phyloP scores from a whole-genome alignment of 2,329 filamentous ascomycete species.

The Sphaerulina populicola region DNA sequence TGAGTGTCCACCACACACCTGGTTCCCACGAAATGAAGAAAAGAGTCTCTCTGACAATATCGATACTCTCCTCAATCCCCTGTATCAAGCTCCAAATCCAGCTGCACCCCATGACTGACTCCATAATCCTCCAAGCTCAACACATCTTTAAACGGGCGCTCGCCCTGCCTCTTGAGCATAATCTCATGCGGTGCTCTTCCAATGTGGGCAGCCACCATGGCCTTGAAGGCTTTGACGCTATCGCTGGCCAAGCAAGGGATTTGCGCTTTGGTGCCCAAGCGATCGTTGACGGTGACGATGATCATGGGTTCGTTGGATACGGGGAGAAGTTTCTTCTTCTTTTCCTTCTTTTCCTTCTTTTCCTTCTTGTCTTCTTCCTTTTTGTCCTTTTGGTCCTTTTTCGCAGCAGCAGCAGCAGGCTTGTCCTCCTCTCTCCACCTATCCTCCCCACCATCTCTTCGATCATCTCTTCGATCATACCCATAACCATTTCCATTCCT shows the following conservation, averaged over 20 bases:
- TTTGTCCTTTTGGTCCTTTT: slow-evolving; percentile 17
- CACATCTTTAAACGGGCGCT: slow-evolving; percentile 87
- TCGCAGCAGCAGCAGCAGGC: slow-evolving; percentile 1
- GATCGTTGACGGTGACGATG: slow-evolving; percentile 85
- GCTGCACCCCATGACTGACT: slow-evolving; percentile 76
- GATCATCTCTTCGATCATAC: slow-evolving; percentile 6
- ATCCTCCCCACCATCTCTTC: slow-evolving; percentile 28
- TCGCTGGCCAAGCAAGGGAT: slow-evolving; percentile 84
- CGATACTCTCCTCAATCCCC: slow-evolving; percentile 32
- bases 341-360: slow-evolving; percentile 23
- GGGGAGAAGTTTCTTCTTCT: slow-evolving; percentile 22
- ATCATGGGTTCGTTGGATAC: slow-evolving; percentile 70
- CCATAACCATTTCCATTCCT: slow-evolving; percentile 2
- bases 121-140: slow-evolving; percentile 85
- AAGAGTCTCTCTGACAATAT: no score
- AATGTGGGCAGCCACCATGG: slow-evolving; percentile 81
- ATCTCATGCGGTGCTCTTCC: slow-evolving; percentile 87
- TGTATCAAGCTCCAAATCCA: slow-evolving; percentile 41
- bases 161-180: slow-evolving; percentile 80
- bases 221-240: slow-evolving; percentile 77
- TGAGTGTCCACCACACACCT: no score
- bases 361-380: no score
- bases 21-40: no score
- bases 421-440: background rate
- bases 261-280: slow-evolving; percentile 89